Conservation (phyloP, 306 rosid genomes). For the Quercus bicolor region DNA sequence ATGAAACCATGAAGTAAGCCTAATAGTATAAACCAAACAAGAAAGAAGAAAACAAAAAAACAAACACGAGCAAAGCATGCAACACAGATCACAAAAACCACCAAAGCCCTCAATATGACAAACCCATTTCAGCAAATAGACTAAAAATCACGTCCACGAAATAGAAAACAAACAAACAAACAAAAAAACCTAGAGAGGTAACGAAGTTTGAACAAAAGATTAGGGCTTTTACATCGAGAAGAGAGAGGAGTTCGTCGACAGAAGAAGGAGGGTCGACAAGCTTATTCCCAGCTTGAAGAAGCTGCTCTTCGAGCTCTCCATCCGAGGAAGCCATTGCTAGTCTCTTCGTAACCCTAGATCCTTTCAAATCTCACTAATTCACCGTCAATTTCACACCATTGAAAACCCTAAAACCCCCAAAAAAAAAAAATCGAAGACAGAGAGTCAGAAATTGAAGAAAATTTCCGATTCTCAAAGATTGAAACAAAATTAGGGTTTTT, state of each 20-base stretch:
- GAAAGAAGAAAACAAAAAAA: background rate
- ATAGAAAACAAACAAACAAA: background rate
- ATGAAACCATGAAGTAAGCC: background rate
- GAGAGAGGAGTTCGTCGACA: conserved; percentile 63
- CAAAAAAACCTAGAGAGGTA: background rate
- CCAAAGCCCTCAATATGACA: background rate
- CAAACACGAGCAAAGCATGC: conserved; percentile 8
- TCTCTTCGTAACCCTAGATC: conserved; percentile 39
- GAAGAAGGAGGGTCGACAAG: conserved; percentile 71
- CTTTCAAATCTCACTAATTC: conserved; percentile 22
- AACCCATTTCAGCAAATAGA: conserved; percentile 4
- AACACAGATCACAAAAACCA: conserved; percentile 12
- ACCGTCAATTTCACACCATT: conserved; percentile 42
- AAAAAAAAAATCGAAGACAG: conserved; percentile 14
- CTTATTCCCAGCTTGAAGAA: conserved; percentile 64
- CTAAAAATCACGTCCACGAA: background rate
- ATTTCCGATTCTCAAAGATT: conserved; percentile 3
- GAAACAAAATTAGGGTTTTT: conserved; percentile 54
- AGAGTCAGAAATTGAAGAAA: conserved; percentile 5
- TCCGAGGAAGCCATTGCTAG: conserved; percentile 56
- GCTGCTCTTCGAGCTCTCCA: conserved; percentile 54
- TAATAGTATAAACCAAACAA: background rate
- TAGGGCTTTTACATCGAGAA: conserved; percentile 59
- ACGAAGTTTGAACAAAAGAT: too few species aligned
- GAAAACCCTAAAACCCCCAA: conserved; percentile 23